Percentiles rank a stretch among this genome's conserved stretches.
Evolutionary conservation across 768 basidiomycete species (phyloP).

Genomic region (Termitomyces bulborhizus): DNA sequence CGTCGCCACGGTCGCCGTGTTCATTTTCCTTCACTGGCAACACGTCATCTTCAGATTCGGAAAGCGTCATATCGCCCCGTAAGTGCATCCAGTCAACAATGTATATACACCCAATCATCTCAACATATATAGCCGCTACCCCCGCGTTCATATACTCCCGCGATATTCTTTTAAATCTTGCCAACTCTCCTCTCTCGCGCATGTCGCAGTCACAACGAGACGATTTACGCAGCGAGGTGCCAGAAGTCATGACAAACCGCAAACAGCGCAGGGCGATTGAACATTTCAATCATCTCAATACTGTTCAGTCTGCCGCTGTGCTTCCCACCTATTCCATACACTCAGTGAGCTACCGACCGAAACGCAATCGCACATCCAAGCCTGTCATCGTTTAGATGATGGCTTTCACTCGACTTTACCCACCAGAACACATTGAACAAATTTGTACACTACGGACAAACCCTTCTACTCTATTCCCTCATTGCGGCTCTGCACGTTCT

Average conservation of each 20-base stretch:
- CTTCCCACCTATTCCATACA: neutral
- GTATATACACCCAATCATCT: neutral
- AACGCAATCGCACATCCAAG: neutral
- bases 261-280: constrained; percentile 24
- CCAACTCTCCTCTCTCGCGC: constrained; percentile 20
- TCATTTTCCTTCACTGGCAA: constrained; percentile 5
- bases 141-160: constrained; percentile 19
- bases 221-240: constrained; percentile 17
- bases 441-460: neutral
- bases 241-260: constrained; percentile 22
- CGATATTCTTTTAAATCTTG: constrained; percentile 20
- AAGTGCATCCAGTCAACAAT: neutral
- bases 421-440: neutral
- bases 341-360: neutral
- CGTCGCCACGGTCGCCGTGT: constrained; percentile 8
- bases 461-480: neutral
- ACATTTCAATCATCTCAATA: constrained; percentile 13
- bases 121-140: constrained; percentile 3
- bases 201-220: constrained; percentile 19
- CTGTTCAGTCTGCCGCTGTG: neutral
- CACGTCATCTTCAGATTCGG: constrained; percentile 15
- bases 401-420: neutral
- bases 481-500: neutral
- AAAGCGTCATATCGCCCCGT: constrained; percentile 11
- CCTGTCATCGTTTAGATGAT: neutral